Evolutionary conservation across 148 eudicot genomes (phyloP).

Genomic region (Heliamphora exappendiculata): DNA sequence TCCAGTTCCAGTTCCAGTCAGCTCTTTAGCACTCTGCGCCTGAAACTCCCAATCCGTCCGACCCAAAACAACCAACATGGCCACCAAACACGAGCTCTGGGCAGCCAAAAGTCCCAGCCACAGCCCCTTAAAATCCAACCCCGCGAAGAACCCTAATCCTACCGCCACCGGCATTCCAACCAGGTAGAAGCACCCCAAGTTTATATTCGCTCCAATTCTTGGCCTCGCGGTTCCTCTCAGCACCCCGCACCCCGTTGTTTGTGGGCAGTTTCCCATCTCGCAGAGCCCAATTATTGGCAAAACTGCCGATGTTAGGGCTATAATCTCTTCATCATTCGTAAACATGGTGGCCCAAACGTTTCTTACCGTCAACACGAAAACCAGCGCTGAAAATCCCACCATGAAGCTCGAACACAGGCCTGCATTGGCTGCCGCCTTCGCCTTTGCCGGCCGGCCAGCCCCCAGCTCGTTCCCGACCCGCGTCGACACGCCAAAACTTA

Average conservation of each 20-base stretch:
- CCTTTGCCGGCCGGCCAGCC: slow-evolving; percentile 40
- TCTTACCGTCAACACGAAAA: slow-evolving; percentile 37
- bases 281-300: slow-evolving; percentile 74
- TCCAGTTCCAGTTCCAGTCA: slow-evolving; percentile 38
- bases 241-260: slow-evolving; percentile 74
- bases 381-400: slow-evolving; percentile 43
- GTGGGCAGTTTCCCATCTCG: slow-evolving; percentile 84
- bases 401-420: slow-evolving; percentile 51
- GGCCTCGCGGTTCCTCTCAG: slow-evolving; percentile 77
- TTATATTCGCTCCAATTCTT: slow-evolving; percentile 61
- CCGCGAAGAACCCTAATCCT: slow-evolving; percentile 19
- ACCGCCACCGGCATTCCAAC: slow-evolving; percentile 84
- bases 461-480: slow-evolving; percentile 73
- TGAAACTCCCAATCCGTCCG: slow-evolving; percentile 59
- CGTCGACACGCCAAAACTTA: slow-evolving; percentile 58
- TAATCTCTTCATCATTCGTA: slow-evolving; percentile 42
- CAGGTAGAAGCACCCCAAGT: slow-evolving; percentile 62
- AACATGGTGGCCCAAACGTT: slow-evolving; percentile 59
- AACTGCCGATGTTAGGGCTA: slow-evolving; percentile 42
- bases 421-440: slow-evolving; percentile 46
- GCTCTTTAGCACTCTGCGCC: slow-evolving; percentile 38
- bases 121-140: slow-evolving; percentile 28
- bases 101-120: slow-evolving; percentile 44
- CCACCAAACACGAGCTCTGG: slow-evolving; percentile 31
- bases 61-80: slow-evolving; percentile 38